phyloP scores from a whole-genome alignment of 2,329 filamentous ascomycete species.

The Colletotrichum salicis region DNA sequence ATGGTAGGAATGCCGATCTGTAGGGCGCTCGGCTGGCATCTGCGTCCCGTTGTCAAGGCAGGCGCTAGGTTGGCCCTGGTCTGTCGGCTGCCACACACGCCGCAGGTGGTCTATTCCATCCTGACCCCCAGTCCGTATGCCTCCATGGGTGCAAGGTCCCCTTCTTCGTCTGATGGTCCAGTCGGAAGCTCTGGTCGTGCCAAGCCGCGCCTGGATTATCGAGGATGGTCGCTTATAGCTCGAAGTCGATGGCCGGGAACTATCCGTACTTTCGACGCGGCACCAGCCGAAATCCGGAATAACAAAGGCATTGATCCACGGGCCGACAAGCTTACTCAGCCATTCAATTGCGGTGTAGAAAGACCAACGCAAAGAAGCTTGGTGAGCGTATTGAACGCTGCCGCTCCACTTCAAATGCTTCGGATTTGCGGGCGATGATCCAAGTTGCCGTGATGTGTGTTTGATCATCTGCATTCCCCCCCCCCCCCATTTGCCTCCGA shows the following conservation, averaged over 20 bases:
- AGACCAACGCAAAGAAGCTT: background rate
- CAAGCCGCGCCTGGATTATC: constrained; percentile 10
- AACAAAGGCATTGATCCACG: background rate
- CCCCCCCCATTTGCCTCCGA: background rate
- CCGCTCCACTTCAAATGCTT: background rate
- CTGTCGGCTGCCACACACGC: constrained; percentile 9
- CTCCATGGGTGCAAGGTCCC: constrained; percentile 7
- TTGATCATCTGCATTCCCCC: constrained; percentile 28
- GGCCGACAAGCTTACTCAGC: background rate
- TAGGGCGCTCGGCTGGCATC: constrained; percentile 19
- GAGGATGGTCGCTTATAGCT: background rate
- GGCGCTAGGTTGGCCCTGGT: constrained; percentile 24
- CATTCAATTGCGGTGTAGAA: background rate
- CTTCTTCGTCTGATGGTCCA: constrained; percentile 26
- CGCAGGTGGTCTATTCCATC: constrained; percentile 21
- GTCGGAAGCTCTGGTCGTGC: constrained; percentile 3
- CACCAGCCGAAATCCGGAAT: background rate
- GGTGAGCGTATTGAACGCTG: background rate
- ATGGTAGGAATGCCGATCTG: constrained; percentile 7
- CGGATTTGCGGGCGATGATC: constrained; percentile 1
- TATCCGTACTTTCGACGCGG: background rate
- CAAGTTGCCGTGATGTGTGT: constrained; percentile 3
- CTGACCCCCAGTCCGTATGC: constrained; percentile 20
- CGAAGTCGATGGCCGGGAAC: background rate
- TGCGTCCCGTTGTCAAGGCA: constrained; percentile 18